Percentiles rank a stretch among this genome's conserved stretches.
phyloP scores from a whole-genome alignment of 108 stramenopile genomes.

The Mayamaea pseudoterrestris region DNA sequence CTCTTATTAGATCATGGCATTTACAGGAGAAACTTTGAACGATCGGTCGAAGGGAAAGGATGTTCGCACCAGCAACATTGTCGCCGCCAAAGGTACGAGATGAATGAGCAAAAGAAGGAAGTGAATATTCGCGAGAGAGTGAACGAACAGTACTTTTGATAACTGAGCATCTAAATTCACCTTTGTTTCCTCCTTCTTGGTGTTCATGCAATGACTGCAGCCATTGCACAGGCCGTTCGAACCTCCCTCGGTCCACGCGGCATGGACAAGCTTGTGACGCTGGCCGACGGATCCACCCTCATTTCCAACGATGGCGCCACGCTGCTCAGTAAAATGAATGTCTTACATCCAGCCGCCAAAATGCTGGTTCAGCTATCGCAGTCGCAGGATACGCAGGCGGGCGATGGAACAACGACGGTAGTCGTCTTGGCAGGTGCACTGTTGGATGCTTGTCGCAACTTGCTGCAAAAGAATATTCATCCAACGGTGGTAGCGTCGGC shows the following conservation, averaged over 20 bases:
- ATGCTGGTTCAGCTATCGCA: slow-evolving; percentile 97
- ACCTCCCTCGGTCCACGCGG: slow-evolving; percentile 98
- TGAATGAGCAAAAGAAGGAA: slow-evolving; percentile 5
- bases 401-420: slow-evolving; percentile 92
- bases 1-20: too few relatives aligned
- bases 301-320: slow-evolving; percentile 99
- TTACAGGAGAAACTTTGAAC: slow-evolving; percentile 61
- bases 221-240: slow-evolving; percentile 90
- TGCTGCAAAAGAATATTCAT: slow-evolving; percentile 89
- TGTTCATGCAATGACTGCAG: too few relatives aligned
- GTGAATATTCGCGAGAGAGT: too few relatives aligned
- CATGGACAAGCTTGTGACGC: slow-evolving; percentile 98
- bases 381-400: slow-evolving; percentile 98
- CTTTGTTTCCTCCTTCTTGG: too few relatives aligned
- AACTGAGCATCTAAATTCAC: too few relatives aligned
- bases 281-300: slow-evolving; percentile 87
- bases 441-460: slow-evolving; percentile 77
- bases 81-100: slow-evolving; percentile 88
- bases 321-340: slow-evolving; percentile 93
- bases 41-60: slow-evolving; percentile 89
- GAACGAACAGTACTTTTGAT: too few relatives aligned
- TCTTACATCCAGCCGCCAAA: slow-evolving; percentile 97
- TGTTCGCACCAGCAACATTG: slow-evolving; percentile 94
- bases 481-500: slow-evolving; percentile 90
- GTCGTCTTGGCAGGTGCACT: slow-evolving; percentile 97